phyloP scores from a whole-genome alignment of 768 basidiomycete genomes.

The Russula dissimulans region DNA sequence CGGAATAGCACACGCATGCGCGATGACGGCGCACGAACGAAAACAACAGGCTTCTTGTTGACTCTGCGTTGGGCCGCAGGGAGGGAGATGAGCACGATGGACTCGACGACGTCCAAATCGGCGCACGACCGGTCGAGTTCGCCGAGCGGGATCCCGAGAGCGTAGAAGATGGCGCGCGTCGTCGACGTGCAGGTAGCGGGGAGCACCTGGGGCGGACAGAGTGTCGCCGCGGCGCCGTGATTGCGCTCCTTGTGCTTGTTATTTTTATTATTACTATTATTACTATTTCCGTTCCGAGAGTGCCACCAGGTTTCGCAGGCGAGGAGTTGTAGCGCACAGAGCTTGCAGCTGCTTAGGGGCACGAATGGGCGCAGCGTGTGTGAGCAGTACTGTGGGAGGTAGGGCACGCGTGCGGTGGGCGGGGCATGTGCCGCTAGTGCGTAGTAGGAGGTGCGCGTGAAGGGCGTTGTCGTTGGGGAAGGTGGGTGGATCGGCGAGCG shows the following conservation, averaged over 20 bases:
- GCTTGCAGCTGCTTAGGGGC: not conserved
- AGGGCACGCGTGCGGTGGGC: not conserved
- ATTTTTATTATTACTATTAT: too few species aligned
- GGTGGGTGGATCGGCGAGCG: not conserved
- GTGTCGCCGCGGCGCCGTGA: not conserved
- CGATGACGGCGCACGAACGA: not conserved
- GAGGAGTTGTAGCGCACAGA: not conserved
- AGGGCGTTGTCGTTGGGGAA: not conserved
- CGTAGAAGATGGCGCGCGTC: not conserved
- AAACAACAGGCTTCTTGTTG: not conserved
- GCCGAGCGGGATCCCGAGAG: slow-evolving; percentile 5
- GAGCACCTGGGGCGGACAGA: not conserved
- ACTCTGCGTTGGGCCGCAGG: not conserved
- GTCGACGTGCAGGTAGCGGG: not conserved
- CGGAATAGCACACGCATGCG: slow-evolving; percentile 1
- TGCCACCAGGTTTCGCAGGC: slow-evolving; percentile 9
- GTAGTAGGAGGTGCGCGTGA: not conserved
- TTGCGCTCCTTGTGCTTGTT: too few species aligned
- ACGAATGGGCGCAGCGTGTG: not conserved
- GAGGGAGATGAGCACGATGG: not conserved
- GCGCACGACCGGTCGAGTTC: not conserved
- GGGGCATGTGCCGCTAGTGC: not conserved
- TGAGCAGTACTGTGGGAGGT: slow-evolving; percentile 2
- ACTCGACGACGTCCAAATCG: not conserved
- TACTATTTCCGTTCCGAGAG: not conserved